Percentiles rank a stretch among this genome's conserved stretches.
Conservation (phyloP, 1,284 basidiomycete genomes). For the Pyrrhoderma noxium region DNA sequence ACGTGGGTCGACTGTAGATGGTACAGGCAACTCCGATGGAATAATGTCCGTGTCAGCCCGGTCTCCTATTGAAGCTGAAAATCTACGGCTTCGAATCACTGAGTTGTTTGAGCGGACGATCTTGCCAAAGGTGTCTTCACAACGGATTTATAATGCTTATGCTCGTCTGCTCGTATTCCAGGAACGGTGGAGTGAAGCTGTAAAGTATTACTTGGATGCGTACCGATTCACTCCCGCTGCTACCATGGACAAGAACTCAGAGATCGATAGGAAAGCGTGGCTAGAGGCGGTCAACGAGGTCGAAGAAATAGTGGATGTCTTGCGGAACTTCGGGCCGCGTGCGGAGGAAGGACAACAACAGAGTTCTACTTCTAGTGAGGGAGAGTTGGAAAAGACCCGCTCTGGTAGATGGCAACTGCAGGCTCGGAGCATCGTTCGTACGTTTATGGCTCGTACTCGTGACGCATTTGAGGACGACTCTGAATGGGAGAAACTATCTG, state of each 20-base stretch:
- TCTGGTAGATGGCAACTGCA: constrained; percentile 74
- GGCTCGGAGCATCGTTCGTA: constrained; percentile 80
- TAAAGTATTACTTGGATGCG: constrained; percentile 77
- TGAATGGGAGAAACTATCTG: constrained; percentile 70
- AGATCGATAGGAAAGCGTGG: constrained; percentile 61
- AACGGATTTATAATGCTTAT: constrained; percentile 75
- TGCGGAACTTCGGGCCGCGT: constrained; percentile 77
- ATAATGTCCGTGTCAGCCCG: constrained; percentile 27
- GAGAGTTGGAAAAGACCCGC: not conserved
- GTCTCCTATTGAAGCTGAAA: constrained; percentile 61
- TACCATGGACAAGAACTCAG: constrained; percentile 55
- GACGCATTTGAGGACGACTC: constrained; percentile 79
- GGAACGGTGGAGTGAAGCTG: constrained; percentile 62
- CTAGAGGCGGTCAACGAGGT: constrained; percentile 71
- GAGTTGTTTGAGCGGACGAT: constrained; percentile 72
- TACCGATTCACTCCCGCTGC: constrained; percentile 72
- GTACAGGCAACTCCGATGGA: constrained; percentile 28
- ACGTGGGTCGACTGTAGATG: constrained; percentile 25
- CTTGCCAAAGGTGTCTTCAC: constrained; percentile 68
- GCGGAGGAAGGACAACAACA: constrained; percentile 35
- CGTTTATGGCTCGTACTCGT: constrained; percentile 76
- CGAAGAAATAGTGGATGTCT: constrained; percentile 74
- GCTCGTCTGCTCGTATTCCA: constrained; percentile 75
- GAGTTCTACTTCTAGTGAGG: not conserved
- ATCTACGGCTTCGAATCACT: constrained; percentile 53